These are phyloP conservation scores for Penicillium lagena DNA, from an alignment of 495 filamentous ascomycete genomes.

Conservation along the genomic window DNA sequence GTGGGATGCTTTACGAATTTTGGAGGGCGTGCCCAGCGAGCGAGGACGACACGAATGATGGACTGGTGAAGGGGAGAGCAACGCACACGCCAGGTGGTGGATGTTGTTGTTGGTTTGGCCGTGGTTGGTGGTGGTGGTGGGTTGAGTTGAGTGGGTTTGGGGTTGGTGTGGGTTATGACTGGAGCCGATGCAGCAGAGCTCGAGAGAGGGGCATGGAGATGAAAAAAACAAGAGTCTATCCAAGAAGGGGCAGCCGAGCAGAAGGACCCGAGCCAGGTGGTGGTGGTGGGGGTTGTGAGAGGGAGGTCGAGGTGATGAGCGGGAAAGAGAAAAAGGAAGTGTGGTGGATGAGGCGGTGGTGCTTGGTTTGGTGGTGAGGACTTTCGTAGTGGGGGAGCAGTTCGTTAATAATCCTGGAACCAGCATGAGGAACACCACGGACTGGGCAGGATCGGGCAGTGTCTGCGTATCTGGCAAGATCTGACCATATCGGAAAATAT, in stretches of 20 bases:
- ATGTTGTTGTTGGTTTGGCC: too few relatives aligned
- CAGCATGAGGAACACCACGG: too few relatives aligned
- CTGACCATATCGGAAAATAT: too few relatives aligned
- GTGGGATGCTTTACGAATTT: background rate
- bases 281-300: background rate
- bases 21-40: too few relatives aligned
- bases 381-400: constrained; percentile 4
- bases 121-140: too few relatives aligned
- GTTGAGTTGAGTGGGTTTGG: constrained; percentile 3
- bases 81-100: background rate
- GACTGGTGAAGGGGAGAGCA: constrained; percentile 11
- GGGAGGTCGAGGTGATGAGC: background rate
- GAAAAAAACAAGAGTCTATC: background rate
- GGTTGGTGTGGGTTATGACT: constrained; percentile 13
- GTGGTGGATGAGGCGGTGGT: background rate
- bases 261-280: background rate
- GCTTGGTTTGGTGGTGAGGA: too few relatives aligned
- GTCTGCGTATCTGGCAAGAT: too few relatives aligned
- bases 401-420: constrained; percentile 1
- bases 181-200: constrained; percentile 18
- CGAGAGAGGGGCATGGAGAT: constrained; percentile 15
- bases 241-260: background rate
- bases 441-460: too few relatives aligned
- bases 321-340: background rate
- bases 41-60: too few relatives aligned